Percentiles rank a stretch among this genome's conserved stretches.
phyloP scores from a whole-genome alignment of 2,329 filamentous ascomycete genomes.

The Akanthomyces lecanii region DNA sequence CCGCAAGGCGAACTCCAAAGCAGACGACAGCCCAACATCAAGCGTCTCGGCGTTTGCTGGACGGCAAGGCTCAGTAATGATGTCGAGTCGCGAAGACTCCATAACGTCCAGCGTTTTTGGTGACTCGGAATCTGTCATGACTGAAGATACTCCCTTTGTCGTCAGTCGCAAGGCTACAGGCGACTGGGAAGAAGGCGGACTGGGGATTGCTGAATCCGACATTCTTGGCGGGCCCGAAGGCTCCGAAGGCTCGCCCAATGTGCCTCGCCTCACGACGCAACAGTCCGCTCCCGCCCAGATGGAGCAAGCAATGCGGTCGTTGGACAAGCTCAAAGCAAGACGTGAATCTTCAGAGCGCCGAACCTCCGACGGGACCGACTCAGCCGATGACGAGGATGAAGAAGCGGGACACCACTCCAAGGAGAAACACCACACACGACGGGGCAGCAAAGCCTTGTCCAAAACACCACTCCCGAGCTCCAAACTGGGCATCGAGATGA shows the following conservation, averaged over 20 bases:
- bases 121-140: conserved; percentile 73
- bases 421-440: conserved; percentile 44
- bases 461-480: conserved; percentile 67
- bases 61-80: conserved; percentile 69
- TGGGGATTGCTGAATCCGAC: conserved; percentile 71
- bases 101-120: conserved; percentile 85
- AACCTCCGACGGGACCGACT: conserved; percentile 69
- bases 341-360: conserved; percentile 34
- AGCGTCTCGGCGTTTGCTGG: conserved; percentile 68
- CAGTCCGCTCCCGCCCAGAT: conserved; percentile 62
- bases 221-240: conserved; percentile 29
- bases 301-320: conserved; percentile 55
- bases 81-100: conserved; percentile 82
- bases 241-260: conserved; percentile 35
- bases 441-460: conserved; percentile 33
- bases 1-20: conserved; percentile 54
- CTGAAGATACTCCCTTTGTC: conserved; percentile 73
- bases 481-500: conserved; percentile 94
- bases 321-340: conserved; percentile 69
- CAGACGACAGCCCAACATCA: conserved; percentile 81
- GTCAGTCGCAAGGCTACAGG: conserved; percentile 68
- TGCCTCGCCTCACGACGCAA: conserved; percentile 54
- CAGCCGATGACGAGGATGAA: conserved; percentile 92
- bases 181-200: conserved; percentile 74
- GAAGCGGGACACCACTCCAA: conserved; percentile 44